Conservation (phyloP, 1,284 basidiomycete genomes). For the Rhodotorula sp. region DNA sequence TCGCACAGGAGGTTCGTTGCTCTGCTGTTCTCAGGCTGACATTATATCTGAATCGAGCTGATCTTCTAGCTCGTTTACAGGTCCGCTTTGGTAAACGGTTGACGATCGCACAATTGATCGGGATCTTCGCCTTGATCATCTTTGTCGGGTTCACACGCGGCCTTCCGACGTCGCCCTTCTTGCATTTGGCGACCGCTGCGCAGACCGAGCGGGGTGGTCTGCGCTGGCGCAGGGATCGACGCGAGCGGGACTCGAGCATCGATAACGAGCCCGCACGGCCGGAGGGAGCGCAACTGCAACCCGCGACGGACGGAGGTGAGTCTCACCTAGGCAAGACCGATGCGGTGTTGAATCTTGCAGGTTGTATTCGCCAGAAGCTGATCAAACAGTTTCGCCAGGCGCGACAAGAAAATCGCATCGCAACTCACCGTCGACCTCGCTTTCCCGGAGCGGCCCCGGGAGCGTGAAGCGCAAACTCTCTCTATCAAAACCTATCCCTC, state of each 20-base stretch:
- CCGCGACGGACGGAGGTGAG: background rate
- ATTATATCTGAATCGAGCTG: background rate
- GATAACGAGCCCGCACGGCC: background rate
- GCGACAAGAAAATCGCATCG: background rate
- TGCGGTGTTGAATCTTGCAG: background rate
- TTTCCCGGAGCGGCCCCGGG: background rate
- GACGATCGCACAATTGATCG: slow-evolving; percentile 74
- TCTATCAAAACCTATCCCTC: slow-evolving; percentile 14
- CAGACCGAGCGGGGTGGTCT: background rate
- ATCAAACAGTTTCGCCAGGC: background rate
- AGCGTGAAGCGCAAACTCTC: slow-evolving; percentile 20
- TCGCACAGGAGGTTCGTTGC: slow-evolving; percentile 66
- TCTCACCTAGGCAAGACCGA: background rate
- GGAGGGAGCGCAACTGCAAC: background rate
- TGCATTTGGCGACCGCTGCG: slow-evolving; percentile 20
- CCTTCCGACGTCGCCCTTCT: slow-evolving; percentile 51
- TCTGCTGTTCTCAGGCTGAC: no score
- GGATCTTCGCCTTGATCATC: slow-evolving; percentile 71
- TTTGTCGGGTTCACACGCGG: slow-evolving; percentile 82
- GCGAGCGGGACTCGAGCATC: background rate
- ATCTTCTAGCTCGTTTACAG: slow-evolving; percentile 50
- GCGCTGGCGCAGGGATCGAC: background rate
- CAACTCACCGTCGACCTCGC: slow-evolving; percentile 6
- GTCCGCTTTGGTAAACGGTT: slow-evolving; percentile 78
- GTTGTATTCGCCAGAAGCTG: no score